phyloP scores from a whole-genome alignment of 2,329 filamentous ascomycete species.

The Neocatenulostroma microsporum region DNA sequence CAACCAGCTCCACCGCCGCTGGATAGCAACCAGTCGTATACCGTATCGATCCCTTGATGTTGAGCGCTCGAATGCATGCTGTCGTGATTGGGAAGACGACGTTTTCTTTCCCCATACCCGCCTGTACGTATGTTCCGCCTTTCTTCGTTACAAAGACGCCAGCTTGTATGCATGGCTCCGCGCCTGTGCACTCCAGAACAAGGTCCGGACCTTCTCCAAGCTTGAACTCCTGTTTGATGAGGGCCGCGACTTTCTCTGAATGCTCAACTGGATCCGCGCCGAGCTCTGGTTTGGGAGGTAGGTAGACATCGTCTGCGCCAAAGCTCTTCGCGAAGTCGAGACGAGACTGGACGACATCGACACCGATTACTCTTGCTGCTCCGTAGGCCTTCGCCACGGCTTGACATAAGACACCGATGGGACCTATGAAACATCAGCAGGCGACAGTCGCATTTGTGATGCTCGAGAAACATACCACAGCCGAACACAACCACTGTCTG shows the following conservation, averaged over 20 bases:
- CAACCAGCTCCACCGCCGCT: conserved; percentile 43
- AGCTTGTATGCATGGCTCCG: conserved; percentile 41
- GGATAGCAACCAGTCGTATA: conserved; percentile 47
- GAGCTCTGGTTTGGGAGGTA: conserved; percentile 28
- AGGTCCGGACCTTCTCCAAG: conserved; percentile 43
- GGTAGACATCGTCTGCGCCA: conserved; percentile 39
- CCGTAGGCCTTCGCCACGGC: conserved; percentile 76
- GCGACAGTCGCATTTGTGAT: too few relatives aligned
- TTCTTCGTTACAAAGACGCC: conserved; percentile 39
- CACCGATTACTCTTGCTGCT: conserved; percentile 67
- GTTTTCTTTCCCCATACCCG: conserved; percentile 45
- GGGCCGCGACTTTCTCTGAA: conserved; percentile 32
- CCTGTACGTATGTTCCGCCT: conserved; percentile 44
- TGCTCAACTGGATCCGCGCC: conserved; percentile 32
- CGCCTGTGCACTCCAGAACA: conserved; percentile 45
- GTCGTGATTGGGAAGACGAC: conserved; percentile 47
- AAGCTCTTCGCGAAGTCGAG: conserved; percentile 63
- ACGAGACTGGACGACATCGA: conserved; percentile 72
- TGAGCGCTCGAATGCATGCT: conserved; percentile 42
- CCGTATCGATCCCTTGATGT: conserved; percentile 45
- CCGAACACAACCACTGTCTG: conserved; percentile 40
- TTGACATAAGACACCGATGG: conserved; percentile 74
- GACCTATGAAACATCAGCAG: conserved; percentile 11
- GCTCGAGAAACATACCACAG: conserved; percentile 26
- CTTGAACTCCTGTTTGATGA: conserved; percentile 32